Evolutionary conservation across 192 early-diverging fungal species (phyloP).

Genomic region (Entomortierella beljakovae): DNA sequence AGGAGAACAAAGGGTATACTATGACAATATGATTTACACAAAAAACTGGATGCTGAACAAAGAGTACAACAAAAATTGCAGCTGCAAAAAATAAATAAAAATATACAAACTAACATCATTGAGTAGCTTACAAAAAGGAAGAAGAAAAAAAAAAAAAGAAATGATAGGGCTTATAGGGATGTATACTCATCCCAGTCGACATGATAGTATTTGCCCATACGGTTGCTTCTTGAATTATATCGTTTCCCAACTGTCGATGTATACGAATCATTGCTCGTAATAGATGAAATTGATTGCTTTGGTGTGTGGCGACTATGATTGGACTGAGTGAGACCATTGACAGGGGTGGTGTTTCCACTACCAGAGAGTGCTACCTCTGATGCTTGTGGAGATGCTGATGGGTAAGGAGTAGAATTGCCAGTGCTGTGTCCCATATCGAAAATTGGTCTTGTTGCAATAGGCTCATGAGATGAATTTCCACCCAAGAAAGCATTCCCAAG

Average conservation of each 20-base stretch:
- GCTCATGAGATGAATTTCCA: constrained; percentile 23
- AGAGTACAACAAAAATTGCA: constrained; percentile 15
- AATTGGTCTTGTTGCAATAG: constrained; percentile 43
- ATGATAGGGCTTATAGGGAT: constrained; percentile 10
- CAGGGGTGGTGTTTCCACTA: too few species aligned
- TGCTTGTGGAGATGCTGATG: constrained; percentile 22
- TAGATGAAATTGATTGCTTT: constrained; percentile 16
- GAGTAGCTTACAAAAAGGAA: neutral
- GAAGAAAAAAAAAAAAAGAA: constrained; percentile 2
- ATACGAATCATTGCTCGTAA: constrained; percentile 13
- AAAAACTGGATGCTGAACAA: neutral
- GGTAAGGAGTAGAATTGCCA: constrained; percentile 13
- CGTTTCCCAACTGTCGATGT: neutral
- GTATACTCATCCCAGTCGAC: constrained; percentile 53
- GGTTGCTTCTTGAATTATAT: constrained; percentile 23
- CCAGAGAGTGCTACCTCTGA: constrained; percentile 29
- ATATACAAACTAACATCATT: too few species aligned
- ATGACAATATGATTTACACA: neutral
- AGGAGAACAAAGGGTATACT: constrained; percentile 6
- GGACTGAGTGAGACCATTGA: neutral
- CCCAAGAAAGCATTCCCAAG: constrained; percentile 25
- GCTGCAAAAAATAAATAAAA: too few species aligned
- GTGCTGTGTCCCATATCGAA: constrained; percentile 41
- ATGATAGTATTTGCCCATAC: constrained; percentile 52
- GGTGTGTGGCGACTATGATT: constrained; percentile 3